phyloP scores from a whole-genome alignment of 2,329 filamentous ascomycete genomes.

The Fusarium verticillioides region DNA sequence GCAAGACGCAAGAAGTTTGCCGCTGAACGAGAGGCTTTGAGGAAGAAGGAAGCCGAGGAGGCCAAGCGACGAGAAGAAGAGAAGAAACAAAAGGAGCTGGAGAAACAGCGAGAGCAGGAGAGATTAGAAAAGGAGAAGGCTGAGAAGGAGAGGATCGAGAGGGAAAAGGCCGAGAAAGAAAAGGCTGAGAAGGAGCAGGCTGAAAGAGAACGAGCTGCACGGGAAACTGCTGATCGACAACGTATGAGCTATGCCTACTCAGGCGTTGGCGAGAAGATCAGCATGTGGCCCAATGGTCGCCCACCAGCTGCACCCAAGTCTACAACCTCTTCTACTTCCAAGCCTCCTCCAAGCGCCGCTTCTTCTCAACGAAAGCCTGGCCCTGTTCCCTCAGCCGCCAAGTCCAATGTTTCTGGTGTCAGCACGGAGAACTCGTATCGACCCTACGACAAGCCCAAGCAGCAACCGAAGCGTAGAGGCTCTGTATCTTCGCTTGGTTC shows the following conservation, averaged over 20 bases:
- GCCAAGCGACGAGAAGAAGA: conserved; percentile 35
- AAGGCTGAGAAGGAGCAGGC: conserved; percentile 46
- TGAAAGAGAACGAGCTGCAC: conserved; percentile 47
- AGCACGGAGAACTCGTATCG: conserved; percentile 78
- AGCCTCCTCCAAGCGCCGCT: conserved; percentile 40
- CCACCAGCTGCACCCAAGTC: conserved; percentile 52
- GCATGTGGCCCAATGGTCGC: conserved; percentile 74
- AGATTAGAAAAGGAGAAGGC: conserved; percentile 47
- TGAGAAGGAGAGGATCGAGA: conserved; percentile 26
- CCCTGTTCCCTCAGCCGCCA: conserved; percentile 60
- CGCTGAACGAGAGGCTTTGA: conserved; percentile 34
- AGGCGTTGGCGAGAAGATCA: conserved; percentile 74
- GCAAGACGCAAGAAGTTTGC: conserved; percentile 45
- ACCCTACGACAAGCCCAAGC: conserved; percentile 77
- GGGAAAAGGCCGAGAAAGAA: conserved; percentile 46
- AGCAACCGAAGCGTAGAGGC: conserved; percentile 65
- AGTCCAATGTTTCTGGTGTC: conserved; percentile 67
- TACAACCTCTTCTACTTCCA: conserved; percentile 38
- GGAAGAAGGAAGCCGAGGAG: conserved; percentile 42
- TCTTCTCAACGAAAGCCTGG: conserved; percentile 50
- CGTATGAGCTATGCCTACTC: conserved; percentile 70
- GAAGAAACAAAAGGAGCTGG: conserved; percentile 56
- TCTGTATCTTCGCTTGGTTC: conserved; percentile 77
- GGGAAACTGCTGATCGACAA: conserved; percentile 51
- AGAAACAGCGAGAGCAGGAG: conserved; percentile 51